phyloP scores from a whole-genome alignment of 257 asterid genomes.

The Cynanchum wilfordii region DNA sequence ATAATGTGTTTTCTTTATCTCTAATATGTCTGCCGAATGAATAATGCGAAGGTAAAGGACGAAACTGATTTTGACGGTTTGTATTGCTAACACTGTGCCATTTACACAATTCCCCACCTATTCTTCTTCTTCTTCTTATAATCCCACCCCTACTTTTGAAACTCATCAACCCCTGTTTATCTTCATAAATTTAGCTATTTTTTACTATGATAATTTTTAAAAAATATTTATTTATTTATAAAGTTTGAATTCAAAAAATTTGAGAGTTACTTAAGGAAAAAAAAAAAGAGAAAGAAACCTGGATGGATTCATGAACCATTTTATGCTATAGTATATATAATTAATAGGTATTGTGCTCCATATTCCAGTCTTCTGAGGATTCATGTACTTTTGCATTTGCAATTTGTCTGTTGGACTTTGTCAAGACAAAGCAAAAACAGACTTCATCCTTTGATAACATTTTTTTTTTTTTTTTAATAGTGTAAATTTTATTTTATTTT shows the following conservation, averaged over 20 bases:
- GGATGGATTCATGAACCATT: background rate
- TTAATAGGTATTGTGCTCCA: too few relatives aligned
- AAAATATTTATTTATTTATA: too few relatives aligned
- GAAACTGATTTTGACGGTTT: conserved; percentile 19
- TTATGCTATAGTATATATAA: too few relatives aligned
- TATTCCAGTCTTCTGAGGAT: background rate
- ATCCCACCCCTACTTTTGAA: background rate
- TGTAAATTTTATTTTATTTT: too few relatives aligned
- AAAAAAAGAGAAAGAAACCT: too few relatives aligned
- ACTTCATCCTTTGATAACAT: background rate
- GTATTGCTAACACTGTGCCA: background rate
- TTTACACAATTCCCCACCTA: conserved; percentile 15
- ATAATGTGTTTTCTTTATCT: background rate
- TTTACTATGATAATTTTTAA: too few relatives aligned
- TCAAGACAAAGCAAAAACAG: background rate
- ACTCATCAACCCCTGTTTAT: too few relatives aligned
- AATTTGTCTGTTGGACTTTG: background rate
- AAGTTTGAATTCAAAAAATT: too few relatives aligned
- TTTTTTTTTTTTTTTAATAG: too few relatives aligned
- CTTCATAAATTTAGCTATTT: too few relatives aligned
- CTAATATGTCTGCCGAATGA: background rate
- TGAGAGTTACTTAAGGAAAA: too few relatives aligned
- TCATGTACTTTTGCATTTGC: background rate
- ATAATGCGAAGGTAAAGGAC: conserved; percentile 19
- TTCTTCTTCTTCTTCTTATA: background rate